These are phyloP conservation scores for Tuctoria greenei DNA, from an alignment of 176 grass and related monocot species.

Conservation along the genomic window DNA sequence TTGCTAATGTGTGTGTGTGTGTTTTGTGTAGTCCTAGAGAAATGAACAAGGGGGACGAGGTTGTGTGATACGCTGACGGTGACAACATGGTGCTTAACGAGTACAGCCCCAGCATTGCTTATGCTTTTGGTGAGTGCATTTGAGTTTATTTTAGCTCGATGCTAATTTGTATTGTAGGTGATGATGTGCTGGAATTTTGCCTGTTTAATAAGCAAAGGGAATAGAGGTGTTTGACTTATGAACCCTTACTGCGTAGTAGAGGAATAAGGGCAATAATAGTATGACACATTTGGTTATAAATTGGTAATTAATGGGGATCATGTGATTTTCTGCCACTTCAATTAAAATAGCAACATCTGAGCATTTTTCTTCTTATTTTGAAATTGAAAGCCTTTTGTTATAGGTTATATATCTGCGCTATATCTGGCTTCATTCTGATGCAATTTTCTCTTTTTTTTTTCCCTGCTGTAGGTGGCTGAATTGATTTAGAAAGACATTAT, in stretches of 20 bases:
- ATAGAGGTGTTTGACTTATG: neutral
- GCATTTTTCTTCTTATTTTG: too few species aligned
- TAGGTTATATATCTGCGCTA: too few species aligned
- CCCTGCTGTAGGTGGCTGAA: too few species aligned
- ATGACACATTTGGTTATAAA: too few species aligned
- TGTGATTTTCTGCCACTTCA: too few species aligned
- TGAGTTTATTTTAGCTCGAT: slow-evolving; percentile 3
- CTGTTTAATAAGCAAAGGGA: neutral
- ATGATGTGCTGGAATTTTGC: neutral
- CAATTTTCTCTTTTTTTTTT: too few species aligned
- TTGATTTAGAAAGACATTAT: too few species aligned
- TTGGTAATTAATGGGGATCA: too few species aligned
- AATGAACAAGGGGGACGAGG: slow-evolving; percentile 95
- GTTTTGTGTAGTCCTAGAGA: slow-evolving; percentile 65
- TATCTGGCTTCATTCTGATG: too few species aligned
- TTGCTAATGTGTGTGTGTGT: slow-evolving; percentile 9
- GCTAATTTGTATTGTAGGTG: slow-evolving; percentile 12
- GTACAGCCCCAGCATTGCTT: slow-evolving; percentile 74
- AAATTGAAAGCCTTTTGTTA: too few species aligned
- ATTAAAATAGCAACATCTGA: too few species aligned
- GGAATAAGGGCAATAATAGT: neutral
- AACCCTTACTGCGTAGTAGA: neutral
- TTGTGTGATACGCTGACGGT: slow-evolving; percentile 89
- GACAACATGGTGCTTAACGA: slow-evolving; percentile 91
- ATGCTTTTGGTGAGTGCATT: slow-evolving; percentile 79